phyloP scores from a whole-genome alignment of 2,329 filamentous ascomycete species.

The Allantophomopsis lycopodina region DNA sequence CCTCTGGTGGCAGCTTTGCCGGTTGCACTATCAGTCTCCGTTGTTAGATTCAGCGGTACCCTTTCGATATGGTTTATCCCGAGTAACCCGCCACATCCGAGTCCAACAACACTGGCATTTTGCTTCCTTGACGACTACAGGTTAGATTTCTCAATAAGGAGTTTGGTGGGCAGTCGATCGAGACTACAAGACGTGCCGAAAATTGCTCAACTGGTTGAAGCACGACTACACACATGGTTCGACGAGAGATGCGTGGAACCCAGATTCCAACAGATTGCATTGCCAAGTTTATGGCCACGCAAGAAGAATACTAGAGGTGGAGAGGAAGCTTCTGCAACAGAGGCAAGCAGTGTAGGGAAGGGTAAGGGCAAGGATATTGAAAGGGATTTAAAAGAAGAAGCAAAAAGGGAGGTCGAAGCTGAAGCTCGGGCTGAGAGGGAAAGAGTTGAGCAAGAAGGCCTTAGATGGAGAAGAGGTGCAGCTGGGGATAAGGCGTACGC shows the following conservation, averaged over 20 bases:
- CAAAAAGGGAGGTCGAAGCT: conserved; percentile 29
- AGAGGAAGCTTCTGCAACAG: conserved; percentile 30
- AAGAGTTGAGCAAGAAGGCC: conserved; percentile 10
- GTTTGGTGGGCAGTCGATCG: conserved; percentile 66
- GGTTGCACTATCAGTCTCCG: conserved; percentile 80
- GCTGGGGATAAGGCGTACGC: conserved; percentile 17
- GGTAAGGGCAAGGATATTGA: conserved; percentile 38
- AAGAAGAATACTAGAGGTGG: conserved; percentile 73
- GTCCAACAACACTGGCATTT: conserved; percentile 83
- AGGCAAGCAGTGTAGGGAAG: conserved; percentile 31
- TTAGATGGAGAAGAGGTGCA: conserved; percentile 18
- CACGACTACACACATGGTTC: conserved; percentile 72
- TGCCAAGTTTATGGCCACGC: conserved; percentile 71
- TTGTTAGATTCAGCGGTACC: conserved; percentile 90
- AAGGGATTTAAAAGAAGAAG: conserved; percentile 35
- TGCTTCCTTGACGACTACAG: conserved; percentile 86
- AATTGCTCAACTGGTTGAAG: conserved; percentile 73
- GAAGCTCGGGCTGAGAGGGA: conserved; percentile 21
- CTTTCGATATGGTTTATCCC: conserved; percentile 89
- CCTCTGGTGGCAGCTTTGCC: conserved; percentile 79
- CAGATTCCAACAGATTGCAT: conserved; percentile 72
- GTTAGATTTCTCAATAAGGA: conserved; percentile 69
- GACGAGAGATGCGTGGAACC: conserved; percentile 79
- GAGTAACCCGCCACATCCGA: conserved; percentile 47
- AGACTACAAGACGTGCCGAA: conserved; percentile 77